Evolutionary conservation across 257 asterid genomes (phyloP).

Genomic region (Solanum corneliomulleri): DNA sequence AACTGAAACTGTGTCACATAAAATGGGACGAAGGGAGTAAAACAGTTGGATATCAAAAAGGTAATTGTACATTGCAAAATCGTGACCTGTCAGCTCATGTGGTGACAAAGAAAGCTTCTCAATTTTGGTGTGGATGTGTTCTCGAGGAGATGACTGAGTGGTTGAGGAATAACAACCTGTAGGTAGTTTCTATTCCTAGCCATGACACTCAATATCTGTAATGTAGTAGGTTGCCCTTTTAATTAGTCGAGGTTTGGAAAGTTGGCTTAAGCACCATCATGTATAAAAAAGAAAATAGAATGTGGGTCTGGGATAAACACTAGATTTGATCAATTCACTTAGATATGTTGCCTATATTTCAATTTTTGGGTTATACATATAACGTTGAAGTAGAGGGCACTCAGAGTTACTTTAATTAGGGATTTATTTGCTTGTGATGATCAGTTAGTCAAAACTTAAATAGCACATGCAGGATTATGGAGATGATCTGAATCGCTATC

Average conservation of each 20-base stretch:
- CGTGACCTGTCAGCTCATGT: not conserved
- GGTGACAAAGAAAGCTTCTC: not conserved
- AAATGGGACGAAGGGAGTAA: not conserved
- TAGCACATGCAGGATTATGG: not conserved
- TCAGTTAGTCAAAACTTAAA: not conserved
- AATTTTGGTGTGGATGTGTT: not conserved
- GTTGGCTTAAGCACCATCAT: not conserved
- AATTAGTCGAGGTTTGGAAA: not conserved
- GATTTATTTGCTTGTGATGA: not conserved
- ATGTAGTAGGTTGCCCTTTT: not conserved
- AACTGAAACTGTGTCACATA: not conserved
- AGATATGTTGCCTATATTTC: not conserved
- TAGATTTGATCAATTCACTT: not conserved
- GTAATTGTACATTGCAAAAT: not conserved
- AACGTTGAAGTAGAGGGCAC: not conserved
- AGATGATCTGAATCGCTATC: not conserved
- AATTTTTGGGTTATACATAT: not conserved
- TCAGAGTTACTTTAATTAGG: not conserved
- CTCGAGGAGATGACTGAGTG: not conserved
- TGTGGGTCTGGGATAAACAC: not conserved
- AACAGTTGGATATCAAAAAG: not conserved
- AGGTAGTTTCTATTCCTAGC: not conserved
- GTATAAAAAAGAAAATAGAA: not conserved
- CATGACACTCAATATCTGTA: not conserved
- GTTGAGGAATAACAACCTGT: not conserved